These are phyloP conservation scores for Hysterium pulicare DNA, from an alignment of 2,329 filamentous ascomycete genomes.

Conservation along the genomic window DNA sequence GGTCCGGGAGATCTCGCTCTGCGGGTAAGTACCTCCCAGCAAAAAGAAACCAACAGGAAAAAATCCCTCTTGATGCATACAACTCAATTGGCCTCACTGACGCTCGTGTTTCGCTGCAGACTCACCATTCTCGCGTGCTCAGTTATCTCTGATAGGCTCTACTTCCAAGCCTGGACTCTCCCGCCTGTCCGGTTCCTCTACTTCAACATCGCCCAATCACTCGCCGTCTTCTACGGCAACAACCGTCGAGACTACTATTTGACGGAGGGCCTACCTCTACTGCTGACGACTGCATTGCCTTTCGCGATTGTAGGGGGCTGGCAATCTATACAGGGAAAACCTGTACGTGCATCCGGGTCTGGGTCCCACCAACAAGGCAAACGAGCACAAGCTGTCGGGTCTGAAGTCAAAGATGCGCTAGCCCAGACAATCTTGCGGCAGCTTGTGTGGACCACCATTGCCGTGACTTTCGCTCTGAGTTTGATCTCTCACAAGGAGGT, in stretches of 20 bases:
- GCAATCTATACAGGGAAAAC: slow-evolving; percentile 27
- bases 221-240: slow-evolving; percentile 87
- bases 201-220: slow-evolving; percentile 83
- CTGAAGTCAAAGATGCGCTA: not conserved
- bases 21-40: slow-evolving; percentile 41
- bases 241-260: slow-evolving; percentile 94
- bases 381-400: not conserved
- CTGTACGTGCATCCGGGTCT: slow-evolving; percentile 23
- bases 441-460: slow-evolving; percentile 45
- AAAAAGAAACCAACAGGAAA: not conserved
- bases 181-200: slow-evolving; percentile 83
- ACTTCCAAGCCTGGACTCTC: slow-evolving; percentile 83
- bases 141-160: slow-evolving; percentile 66
- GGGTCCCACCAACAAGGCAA: not conserved
- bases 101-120: slow-evolving; percentile 32
- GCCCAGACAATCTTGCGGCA: slow-evolving; percentile 15
- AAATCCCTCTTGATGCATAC: slow-evolving; percentile 1
- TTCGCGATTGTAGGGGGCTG: slow-evolving; percentile 68
- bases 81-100: slow-evolving; percentile 1
- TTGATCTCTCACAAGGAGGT: slow-evolving; percentile 93
- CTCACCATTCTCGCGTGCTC: slow-evolving; percentile 61
- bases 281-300: slow-evolving; percentile 78
- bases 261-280: slow-evolving; percentile 81
- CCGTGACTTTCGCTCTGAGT: slow-evolving; percentile 65
- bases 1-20: slow-evolving; percentile 61